Evolutionary conservation across 257 asterid genomes (phyloP), one percentile per base, ranked within the genome.

Genomic region (Solanum virginianum): DNA sequence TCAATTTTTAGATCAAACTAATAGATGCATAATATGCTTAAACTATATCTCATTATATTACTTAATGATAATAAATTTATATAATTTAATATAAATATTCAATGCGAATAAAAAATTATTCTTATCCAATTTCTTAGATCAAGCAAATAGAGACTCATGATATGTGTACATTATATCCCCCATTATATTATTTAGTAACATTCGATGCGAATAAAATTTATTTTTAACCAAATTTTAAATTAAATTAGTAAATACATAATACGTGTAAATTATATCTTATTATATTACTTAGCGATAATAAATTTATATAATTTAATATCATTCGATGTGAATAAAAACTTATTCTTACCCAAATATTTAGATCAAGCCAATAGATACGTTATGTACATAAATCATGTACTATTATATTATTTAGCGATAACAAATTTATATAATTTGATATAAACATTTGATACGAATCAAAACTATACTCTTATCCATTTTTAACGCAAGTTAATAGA

Each of bases 331-430:
- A 36, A 36, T 36, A 36, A 36, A 36, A 36, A 36, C 0, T 36
- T 36, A 36, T 5, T 36, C 41, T 36, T 36, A 36, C 0, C 6
- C 41, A 36, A 36, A 3, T 36, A 3, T 36, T 22, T 11, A 62
- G 17, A 22, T 62, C 24, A 57, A 57, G 2, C 12, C 3, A 18
- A 18, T 18, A 57, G 13, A 18, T 2, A 3, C 12, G 20, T 57
- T 8, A 20, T 57, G n/a, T 0, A 0, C 4, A 2, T 59, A 59
- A 59, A 59, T n/a, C 4, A n/a, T 9, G 20, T 59, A 2, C n/a
- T 10, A 10, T n/a, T 59, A 59, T n/a, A 59, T n/a, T 20, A 59
- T 14, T 20, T 59, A 9, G 1, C 15, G n/a, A 59, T 1, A 3
- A 59, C 4, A 59, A 9, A 59, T n/a, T 59, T 60, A 10, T 13